Evolutionary conservation across 345 rosid genomes (phyloP).

Genomic region (Camelina sativa): DNA sequence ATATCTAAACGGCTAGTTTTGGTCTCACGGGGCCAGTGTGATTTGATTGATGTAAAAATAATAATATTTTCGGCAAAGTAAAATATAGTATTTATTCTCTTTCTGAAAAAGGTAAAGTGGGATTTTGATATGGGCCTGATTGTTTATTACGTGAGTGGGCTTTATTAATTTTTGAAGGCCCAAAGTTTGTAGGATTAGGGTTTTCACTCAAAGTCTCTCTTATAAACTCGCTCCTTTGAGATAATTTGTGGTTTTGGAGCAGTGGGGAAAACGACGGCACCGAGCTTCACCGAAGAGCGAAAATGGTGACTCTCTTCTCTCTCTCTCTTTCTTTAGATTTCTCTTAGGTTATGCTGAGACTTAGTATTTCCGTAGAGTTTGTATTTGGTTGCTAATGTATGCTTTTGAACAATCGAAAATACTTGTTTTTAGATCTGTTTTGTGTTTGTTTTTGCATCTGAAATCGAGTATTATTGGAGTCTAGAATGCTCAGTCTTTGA

Average conservation of each 20-base stretch:
- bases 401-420: not conserved
- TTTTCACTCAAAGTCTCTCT: not conserved
- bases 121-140: not conserved
- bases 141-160: constrained; percentile 13
- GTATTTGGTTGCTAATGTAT: not conserved
- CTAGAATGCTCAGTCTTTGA: not conserved
- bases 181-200: constrained; percentile 32
- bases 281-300: constrained; percentile 36
- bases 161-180: not conserved
- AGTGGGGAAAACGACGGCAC: constrained; percentile 27
- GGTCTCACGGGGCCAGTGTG: constrained; percentile 7
- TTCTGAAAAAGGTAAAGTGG: not conserved
- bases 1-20: constrained; percentile 45
- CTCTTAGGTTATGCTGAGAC: not conserved
- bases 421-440: constrained; percentile 19
- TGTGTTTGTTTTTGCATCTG: not conserved
- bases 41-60: not conserved
- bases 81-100: not conserved
- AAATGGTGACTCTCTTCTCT: constrained; percentile 35
- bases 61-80: not conserved
- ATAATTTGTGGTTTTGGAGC: not conserved
- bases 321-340: not conserved
- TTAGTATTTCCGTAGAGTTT: not conserved
- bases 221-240: constrained; percentile 16
- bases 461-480: not conserved